Evolutionary conservation across 2,329 filamentous ascomycete species (phyloP).

Genomic region (Orbilia blumenaviensis): DNA sequence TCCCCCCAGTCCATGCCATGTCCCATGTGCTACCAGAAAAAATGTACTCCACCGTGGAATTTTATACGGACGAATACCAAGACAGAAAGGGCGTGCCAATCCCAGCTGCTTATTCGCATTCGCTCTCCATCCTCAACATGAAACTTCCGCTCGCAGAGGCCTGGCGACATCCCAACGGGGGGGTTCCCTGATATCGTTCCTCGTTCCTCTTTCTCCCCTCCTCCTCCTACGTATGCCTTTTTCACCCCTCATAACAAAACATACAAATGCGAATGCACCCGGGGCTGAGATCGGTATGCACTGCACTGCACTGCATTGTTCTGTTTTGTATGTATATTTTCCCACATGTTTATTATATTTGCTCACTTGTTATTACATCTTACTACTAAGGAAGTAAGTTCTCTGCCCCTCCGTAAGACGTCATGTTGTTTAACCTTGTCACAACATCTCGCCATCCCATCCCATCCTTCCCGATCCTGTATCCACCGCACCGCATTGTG

Average conservation of each 20-base stretch:
- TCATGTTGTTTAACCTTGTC: background rate
- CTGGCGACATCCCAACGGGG: constrained; percentile 7
- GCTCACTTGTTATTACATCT: no score
- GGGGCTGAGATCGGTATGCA: background rate
- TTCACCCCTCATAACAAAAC: background rate
- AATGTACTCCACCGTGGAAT: constrained; percentile 2
- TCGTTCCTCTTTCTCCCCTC: background rate
- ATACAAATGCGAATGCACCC: background rate
- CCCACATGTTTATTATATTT: no score
- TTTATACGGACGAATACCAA: background rate
- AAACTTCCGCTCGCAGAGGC: constrained; percentile 47
- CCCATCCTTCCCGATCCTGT: no score
- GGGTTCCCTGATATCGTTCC: background rate
- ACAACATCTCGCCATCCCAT: no score
- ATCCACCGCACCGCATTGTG: no score
- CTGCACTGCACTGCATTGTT: no score
- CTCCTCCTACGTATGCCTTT: background rate
- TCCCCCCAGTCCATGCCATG: no score
- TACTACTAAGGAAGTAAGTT: no score
- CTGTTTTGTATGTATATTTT: no score
- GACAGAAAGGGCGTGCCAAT: background rate
- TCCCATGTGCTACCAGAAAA: background rate
- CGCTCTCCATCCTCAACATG: constrained; percentile 32
- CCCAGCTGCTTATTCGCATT: constrained; percentile 6
- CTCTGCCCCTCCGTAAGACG: background rate